Percentiles rank a stretch among this genome's conserved stretches.
These are phyloP conservation scores for Phytophthora podocarpi DNA, from an alignment of 352 stramenopile species.

Conservation along the genomic window DNA sequence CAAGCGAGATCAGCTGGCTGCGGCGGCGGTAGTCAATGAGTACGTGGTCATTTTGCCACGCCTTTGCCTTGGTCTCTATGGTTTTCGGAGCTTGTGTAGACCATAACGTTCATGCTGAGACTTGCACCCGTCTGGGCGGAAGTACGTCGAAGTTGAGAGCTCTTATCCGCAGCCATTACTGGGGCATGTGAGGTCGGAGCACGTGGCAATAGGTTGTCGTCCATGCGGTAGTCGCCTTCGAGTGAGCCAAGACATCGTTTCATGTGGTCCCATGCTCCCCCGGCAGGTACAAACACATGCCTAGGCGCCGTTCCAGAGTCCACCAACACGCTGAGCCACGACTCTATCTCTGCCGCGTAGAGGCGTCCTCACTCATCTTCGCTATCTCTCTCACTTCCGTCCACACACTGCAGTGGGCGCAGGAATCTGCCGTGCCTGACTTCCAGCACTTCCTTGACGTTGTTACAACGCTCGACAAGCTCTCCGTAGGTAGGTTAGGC, in stretches of 20 bases:
- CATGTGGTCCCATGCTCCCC: conserved; percentile 12
- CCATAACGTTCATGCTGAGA: conserved; percentile 10
- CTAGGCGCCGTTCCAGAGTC: background rate
- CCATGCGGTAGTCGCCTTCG: too few species aligned
- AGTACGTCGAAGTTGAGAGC: background rate
- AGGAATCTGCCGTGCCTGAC: conserved; percentile 18
- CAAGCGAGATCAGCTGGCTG: conserved; percentile 17
- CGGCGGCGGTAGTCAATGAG: background rate
- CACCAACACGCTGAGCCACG: conserved; percentile 20
- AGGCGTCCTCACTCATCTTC: conserved; percentile 18
- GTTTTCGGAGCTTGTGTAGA: conserved; percentile 2
- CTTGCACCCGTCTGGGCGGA: conserved; percentile 5
- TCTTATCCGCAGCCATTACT: conserved; percentile 29
- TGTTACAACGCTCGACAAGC: conserved; percentile 6
- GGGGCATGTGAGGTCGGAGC: conserved; percentile 11
- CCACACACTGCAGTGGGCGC: conserved; percentile 21
- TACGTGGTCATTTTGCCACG: conserved; percentile 15
- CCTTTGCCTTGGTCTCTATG: conserved; percentile 27
- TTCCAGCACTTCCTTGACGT: conserved; percentile 9
- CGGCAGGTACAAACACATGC: conserved; percentile 25
- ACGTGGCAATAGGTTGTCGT: background rate
- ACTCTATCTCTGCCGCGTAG: conserved; percentile 21
- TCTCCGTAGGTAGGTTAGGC: too few species aligned
- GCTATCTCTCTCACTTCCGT: conserved; percentile 27
- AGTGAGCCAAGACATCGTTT: conserved; percentile 5